Percentiles rank a stretch among this genome's conserved stretches.
Evolutionary conservation across 2,329 filamentous ascomycete genomes (phyloP).

Genomic region (Penicillium sp.): DNA sequence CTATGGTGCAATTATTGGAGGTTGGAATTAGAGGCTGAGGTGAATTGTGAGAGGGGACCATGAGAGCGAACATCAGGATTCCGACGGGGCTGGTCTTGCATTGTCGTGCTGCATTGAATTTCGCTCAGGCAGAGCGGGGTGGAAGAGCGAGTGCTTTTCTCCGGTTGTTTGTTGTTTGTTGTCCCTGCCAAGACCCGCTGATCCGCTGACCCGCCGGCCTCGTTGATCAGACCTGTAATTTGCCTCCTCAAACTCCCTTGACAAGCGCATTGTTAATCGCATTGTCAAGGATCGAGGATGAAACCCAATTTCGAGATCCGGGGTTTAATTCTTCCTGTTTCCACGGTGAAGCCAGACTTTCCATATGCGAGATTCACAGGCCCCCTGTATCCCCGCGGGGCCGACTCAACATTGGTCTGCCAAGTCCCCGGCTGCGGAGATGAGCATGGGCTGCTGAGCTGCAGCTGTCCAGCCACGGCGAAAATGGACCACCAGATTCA

Average conservation of each 20-base stretch:
- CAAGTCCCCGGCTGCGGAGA: background rate
- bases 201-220: too few species aligned
- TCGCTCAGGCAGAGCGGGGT: background rate
- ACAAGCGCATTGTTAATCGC: background rate
- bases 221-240: background rate
- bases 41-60: background rate
- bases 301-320: background rate
- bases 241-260: background rate
- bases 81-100: background rate
- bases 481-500: background rate
- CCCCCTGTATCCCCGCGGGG: too few species aligned
- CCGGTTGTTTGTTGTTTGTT: background rate
- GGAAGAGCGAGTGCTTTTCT: too few species aligned
- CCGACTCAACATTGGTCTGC: background rate
- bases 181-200: conserved; percentile 4
- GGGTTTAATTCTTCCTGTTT: background rate
- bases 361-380: too few species aligned
- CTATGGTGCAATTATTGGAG: conserved; percentile 1
- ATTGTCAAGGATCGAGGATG: background rate
- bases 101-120: background rate
- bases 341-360: background rate
- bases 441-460: background rate
- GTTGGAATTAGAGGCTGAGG: background rate
- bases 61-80: too few species aligned
- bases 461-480: background rate